Evolutionary conservation across 1,139 yeast species (phyloP), one percentile per base, ranked within the genome.

Genomic region (Protomyces gravidus): DNA sequence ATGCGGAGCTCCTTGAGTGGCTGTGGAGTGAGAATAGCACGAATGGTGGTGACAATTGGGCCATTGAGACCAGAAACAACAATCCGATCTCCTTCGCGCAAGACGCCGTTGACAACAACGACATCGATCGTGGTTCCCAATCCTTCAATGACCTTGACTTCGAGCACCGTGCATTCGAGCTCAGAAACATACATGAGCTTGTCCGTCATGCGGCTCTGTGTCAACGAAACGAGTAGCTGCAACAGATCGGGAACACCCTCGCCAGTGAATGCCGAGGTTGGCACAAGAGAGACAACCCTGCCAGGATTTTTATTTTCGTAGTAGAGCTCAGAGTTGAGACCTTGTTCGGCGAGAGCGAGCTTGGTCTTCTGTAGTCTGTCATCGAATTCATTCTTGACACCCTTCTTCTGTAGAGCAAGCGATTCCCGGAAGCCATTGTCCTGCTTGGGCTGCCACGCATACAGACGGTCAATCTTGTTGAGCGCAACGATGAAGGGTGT

Each of bases 211-310:
- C 98, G 86, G 83, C 89, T 86, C 76, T 94, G 97, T 25, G 98
- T 92, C 70, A 94, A 81, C 74, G 92, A 97, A 68, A 94, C 81
- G 71, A 94, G 80, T 73, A 94, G 81, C 92, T 96, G 90, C 71
- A 94, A 83, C 76, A 94, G 80, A 82, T 94, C 99, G 51, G 99
- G 98, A 68, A 94, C 94, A 85, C 99, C 99, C 76, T 94, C 99
- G 74, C 98, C 99, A 28, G 97, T 90, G 52, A 90, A 95, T 62
- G 99, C 98, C 63, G 97, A 90, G 13, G 98, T 92, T 67, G 99
- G 98, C 60, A 94, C 96, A 69, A 94, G 85, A 40, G 97, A 89
- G 62, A 94, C 98, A 70, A 85, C 88, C 73, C 88, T 88, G 62
- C 97, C 77, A 80, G 92, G 78, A 76, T 90, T 92, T 75, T 86